Conservation (phyloP, 371 early-diverging fungal species). For the Batkoa obscura region DNA sequence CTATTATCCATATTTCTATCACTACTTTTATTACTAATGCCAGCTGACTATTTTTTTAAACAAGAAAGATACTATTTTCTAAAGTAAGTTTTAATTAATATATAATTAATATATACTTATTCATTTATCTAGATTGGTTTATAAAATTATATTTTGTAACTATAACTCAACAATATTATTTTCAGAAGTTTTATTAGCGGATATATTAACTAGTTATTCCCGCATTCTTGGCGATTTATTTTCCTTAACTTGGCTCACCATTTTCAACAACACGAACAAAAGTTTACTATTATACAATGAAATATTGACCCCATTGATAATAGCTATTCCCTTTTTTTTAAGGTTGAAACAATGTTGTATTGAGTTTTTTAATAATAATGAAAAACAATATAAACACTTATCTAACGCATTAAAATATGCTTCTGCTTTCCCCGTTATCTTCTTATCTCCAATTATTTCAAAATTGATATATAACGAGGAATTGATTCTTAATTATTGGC, state of each 20-base stretch:
- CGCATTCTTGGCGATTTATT: constrained; percentile 68
- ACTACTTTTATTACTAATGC: no score
- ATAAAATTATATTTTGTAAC: no score
- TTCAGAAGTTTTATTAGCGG: constrained; percentile 73
- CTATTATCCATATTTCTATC: no score
- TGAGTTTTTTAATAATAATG: constrained; percentile 37
- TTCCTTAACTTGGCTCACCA: constrained; percentile 8
- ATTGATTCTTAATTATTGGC: neutral
- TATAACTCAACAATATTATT: constrained; percentile 50
- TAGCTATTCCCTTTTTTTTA: constrained; percentile 55
- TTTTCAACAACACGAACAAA: neutral
- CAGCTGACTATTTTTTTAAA: no score
- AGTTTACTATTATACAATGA: neutral
- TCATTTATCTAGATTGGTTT: no score
- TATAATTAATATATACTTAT: no score
- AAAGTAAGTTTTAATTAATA: no score
- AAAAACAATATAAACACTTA: constrained; percentile 34
- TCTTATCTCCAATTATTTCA: constrained; percentile 42
- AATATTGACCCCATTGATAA: neutral
- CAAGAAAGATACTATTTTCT: no score
- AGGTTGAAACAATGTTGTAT: constrained; percentile 70
- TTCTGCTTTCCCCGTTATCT: constrained; percentile 70
- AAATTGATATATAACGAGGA: constrained; percentile 6
- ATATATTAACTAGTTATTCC: constrained; percentile 81
- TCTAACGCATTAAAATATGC: constrained; percentile 74